Conservation (phyloP, 192 early-diverging fungal species). For the Gamsiella multidivaricata region DNA sequence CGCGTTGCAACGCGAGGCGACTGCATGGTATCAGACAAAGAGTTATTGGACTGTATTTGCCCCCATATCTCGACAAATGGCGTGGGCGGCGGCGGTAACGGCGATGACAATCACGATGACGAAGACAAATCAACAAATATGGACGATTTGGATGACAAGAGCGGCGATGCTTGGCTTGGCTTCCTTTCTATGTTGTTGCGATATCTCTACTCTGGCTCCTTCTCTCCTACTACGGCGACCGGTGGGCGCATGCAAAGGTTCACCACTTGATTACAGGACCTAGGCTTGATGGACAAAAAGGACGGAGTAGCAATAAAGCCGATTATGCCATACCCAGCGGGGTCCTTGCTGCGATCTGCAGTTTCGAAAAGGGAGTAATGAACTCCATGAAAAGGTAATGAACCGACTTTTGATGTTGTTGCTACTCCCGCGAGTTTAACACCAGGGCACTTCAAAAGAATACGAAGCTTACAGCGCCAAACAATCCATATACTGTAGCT, state of each 20-base stretch:
- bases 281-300: neutral
- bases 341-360: neutral
- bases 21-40: neutral
- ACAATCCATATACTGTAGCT: slow-evolving; percentile 1
- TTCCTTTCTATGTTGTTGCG: neutral
- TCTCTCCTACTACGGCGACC: neutral
- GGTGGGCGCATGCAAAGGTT: neutral
- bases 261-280: neutral
- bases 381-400: slow-evolving; percentile 10
- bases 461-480: too few relatives aligned
- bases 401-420: neutral
- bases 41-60: neutral
- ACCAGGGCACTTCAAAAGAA: too few relatives aligned
- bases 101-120: neutral
- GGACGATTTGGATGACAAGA: neutral
- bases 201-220: slow-evolving; percentile 1
- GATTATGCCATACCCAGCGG: neutral
- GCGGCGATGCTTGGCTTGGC: neutral
- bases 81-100: too few relatives aligned
- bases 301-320: neutral
- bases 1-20: neutral
- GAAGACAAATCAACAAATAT: neutral
- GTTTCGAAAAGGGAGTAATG: neutral
- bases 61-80: neutral
- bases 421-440: neutral